Base-by-base conservation (phyloP, 257 asterid genomes). In the Solanum okadae region DNA sequence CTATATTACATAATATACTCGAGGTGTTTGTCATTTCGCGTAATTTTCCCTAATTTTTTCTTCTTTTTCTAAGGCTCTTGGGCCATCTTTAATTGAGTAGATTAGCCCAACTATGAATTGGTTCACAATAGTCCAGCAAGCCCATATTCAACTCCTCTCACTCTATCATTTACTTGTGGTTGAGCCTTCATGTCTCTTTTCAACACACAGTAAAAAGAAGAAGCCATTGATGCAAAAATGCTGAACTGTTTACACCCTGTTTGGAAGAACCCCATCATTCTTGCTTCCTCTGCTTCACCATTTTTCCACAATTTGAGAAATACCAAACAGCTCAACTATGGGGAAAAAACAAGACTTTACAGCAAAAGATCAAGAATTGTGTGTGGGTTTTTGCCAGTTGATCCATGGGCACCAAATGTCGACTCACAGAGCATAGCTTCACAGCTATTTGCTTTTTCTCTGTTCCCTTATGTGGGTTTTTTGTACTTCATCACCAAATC, bases 401-500 rank as follows among this genome's bases (percentile, higher is more conserved):
- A 96, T 92, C 99, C 98, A 87, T 96, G 99, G 98, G 96, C 98
- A 23, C 98, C 98, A n/a, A 93, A 85, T 88, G 46, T 97, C 67
- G 98, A 96, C 91, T 93, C 98, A 22, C 93, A 91, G 83, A 93
- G 96, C 94, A 91, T 94, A 85, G 99, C 99, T 73, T 91, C 99
- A 1, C 99, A 93, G 96, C 94, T 97, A 56, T 96, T 95, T 83
- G 99, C 98, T 52, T 87, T 96, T 76, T 97, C 99, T 29, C 93
- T 96, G 87, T 93, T 96, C 79, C 99, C 98, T 52, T 96, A 95
- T 72, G 70, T 97, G 81, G 98, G 98, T 65, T 97, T 97, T 92
- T 90, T 97, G 93, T 97, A 97, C 87, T 94, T 93, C 88, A 91
- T 96, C 88, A 94, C 98, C 92, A 96, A 94, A 91, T 97, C 99